phyloP scores from a whole-genome alignment of 768 basidiomycete genomes.

The Mycena pura region DNA sequence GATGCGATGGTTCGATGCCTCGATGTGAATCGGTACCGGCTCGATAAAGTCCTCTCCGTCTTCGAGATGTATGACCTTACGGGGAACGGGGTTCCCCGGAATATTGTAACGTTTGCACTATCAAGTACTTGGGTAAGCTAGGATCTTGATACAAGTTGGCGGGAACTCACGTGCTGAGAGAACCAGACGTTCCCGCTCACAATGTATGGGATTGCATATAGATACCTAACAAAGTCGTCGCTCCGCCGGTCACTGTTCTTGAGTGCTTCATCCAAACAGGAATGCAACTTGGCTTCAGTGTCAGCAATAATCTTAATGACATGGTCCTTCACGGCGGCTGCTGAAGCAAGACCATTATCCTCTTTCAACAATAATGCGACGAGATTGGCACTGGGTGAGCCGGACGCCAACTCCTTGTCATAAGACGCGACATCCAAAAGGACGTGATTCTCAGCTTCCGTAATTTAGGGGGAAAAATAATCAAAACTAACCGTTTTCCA shows the following conservation, averaged over 20 bases:
- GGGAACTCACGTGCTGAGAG: not conserved
- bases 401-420: not conserved
- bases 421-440: not conserved
- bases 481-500: not conserved
- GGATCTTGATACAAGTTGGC: not conserved
- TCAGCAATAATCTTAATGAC: not conserved
- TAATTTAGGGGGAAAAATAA: not conserved
- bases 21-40: not conserved
- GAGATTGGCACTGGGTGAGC: not conserved
- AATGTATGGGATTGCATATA: not conserved
- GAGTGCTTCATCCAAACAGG: not conserved
- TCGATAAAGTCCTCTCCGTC: not conserved
- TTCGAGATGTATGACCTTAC: not conserved
- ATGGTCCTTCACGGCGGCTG: not conserved
- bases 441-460: not conserved
- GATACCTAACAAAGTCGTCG: not conserved
- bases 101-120: not conserved
- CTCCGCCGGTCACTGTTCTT: not conserved
- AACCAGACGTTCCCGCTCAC: not conserved
- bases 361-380: not conserved
- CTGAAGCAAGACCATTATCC: not conserved
- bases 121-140: not conserved
- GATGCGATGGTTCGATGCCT: too few species aligned
- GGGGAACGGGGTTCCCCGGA: not conserved
- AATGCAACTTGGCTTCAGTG: not conserved